These are phyloP conservation scores for Alternaria ethzedia DNA, from an alignment of 2,329 filamentous ascomycete species.

Conservation along the genomic window DNA sequence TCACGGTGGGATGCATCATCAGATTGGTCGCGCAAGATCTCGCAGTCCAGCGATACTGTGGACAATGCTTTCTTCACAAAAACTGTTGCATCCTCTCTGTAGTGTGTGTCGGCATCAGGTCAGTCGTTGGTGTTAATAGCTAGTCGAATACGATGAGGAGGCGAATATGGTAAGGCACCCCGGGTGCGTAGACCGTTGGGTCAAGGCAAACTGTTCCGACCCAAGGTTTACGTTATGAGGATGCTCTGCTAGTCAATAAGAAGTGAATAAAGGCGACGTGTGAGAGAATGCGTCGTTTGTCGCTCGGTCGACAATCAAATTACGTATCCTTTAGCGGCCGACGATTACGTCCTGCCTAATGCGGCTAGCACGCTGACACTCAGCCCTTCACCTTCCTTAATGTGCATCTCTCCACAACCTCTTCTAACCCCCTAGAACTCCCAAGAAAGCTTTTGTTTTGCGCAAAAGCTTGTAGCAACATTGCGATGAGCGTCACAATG, in stretches of 20 bases:
- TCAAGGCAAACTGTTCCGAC: background rate
- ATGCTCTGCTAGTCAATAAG: background rate
- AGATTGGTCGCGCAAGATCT: background rate
- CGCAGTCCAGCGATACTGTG: background rate
- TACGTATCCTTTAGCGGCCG: conserved; percentile 9
- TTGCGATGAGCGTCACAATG: conserved; percentile 5
- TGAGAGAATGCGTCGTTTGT: background rate
- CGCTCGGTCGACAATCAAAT: conserved; percentile 1
- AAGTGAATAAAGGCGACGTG: background rate
- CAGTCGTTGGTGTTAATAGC: background rate
- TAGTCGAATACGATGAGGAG: background rate
- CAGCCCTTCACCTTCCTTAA: conserved; percentile 10
- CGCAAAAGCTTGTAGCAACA: background rate
- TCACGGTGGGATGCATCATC: background rate
- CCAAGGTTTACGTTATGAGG: background rate
- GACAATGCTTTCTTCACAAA: background rate
- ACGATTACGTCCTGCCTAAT: conserved; percentile 12
- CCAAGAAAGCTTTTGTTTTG: conserved; percentile 7
- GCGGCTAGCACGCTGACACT: background rate
- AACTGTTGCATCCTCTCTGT: background rate
- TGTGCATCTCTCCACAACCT: background rate
- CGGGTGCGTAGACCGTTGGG: background rate
- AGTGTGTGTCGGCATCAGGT: background rate
- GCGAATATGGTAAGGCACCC: background rate
- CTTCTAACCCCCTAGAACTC: background rate